Base-by-base conservation (phyloP, 2,329 filamentous ascomycete genomes). In the Calonectria multiphialidica region DNA sequence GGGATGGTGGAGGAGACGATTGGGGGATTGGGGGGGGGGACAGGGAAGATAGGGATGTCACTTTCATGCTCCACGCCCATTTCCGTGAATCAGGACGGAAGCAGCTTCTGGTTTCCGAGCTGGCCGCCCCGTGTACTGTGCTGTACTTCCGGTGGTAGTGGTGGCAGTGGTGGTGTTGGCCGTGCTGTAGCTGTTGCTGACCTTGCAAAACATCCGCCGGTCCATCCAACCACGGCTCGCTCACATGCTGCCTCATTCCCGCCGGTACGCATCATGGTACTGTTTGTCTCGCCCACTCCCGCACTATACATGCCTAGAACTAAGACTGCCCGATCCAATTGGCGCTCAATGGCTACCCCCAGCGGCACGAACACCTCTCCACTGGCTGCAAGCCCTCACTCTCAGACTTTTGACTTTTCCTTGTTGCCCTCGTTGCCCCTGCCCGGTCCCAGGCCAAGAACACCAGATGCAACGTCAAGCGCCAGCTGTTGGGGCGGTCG, bases 291-390 rank as follows among this genome's bases (percentile, higher is more conserved):
- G 40, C 44, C 42, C 55, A 18, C 23, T 15, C 57, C 42, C 64
- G 23, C 64, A 18, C 35, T 53, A 55, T 37, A 55, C 42, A 66
- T 45, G 47, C n/a, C 37, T 66, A 21, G 40, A 49, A 37, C n/a
- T 25, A 49, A 66, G 61, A 55, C 18, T 16, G 42, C 53, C 45
- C 45, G 28, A 44, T 42, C 45, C 63, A 66, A 55, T 62, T 71
- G 53, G 66, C 35, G 68, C 62, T 66, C 57, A 67, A 63, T 53
- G 69, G 68, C 47, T 33, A 55, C 30, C 53, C 63, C 55, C 49
- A 57, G 64, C 57, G 55, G 55, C 64, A 57, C 55, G 69, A 71
- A 71, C 69, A 30, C 55, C 69, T 71, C 53, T 71, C 55, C 69
- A 71, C 64, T 64, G 64, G 63, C 57, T 70, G 61, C 67, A 70